Evolutionary conservation across 805 yeast species (phyloP), one percentile per base, ranked within the genome.

Genomic region (Yamadazyma endophytica): DNA sequence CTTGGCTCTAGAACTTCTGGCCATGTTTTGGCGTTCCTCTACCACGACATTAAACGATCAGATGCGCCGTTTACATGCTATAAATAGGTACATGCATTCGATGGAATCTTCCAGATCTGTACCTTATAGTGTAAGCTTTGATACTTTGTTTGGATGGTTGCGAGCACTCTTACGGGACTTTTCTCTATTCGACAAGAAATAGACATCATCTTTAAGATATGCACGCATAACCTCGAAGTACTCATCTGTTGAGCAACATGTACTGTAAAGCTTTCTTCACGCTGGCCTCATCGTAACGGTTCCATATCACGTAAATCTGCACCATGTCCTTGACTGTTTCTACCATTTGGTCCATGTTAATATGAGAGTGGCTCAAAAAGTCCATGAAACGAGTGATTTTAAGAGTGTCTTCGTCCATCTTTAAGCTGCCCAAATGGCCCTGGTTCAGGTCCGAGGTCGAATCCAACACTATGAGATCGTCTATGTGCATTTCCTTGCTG

Each of bases 281-380:
- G 40, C 62, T 54, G 19, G 64, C 67, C 51, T 85, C 96, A 46
- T 84, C 86, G 49, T 84, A 88, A n/a, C 75, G 54, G 42, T 83
- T 87, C 96, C 97, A 89, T 5, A 76, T 71, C 28, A 86, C 89
- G 52, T 89, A 90, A 3, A 89, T 56, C 3, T 83, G 77, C 24
- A 90, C 70, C 49, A 88, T 60, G 44, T 88, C 96, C 52, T 90
- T 97, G 17, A 88, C 77, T 9, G 88, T 80, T 37, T 83, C 90
- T 25, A 82, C 77, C 5, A 86, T 77, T 49, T 83, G 83, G 32
- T 77, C 83, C 21, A 88, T 56, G 49, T 89, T 83, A 3, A 90
- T 73, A 40, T 83, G 85, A 6, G 88, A 79, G 33, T 73, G 70
- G 3, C 89, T 90, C 41, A 90, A 57, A 52, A 84, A 87, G 17